Evolutionary conservation across 306 rosid species (phyloP), one percentile per base, ranked within the genome.

Genomic region (Glycine latifolia): DNA sequence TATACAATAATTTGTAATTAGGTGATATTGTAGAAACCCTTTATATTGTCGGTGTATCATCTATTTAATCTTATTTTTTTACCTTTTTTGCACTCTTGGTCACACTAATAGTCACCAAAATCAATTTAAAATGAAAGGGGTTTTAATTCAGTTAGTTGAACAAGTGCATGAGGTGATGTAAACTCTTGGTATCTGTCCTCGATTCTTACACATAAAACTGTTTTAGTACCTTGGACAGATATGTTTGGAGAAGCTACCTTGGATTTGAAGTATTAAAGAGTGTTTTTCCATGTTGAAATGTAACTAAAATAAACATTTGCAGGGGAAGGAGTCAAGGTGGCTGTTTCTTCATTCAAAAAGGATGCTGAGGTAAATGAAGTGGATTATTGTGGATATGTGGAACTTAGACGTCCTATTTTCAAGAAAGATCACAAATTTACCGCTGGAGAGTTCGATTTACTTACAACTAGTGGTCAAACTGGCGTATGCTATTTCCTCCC

Each of bases 311-410:
- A 26, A 41, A 74, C 55, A 7, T 79, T 41, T 78, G 84, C 78
- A 95, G 98, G 95, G 20, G 99, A 95, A 87, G 99, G 91, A 68
- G 87, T 90, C 52, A 87, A 80, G 9, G 90, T 90, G 76, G 90
- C 97, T 10, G 75, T 90, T 65, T 62, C 92, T 73, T 50, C 84
- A 1, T 87, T 87, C 77, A 66, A 9, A 86, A 82, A 91, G 53
- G 87, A 84, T 7, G 81, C 82, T 14, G 67, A 60, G 1, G 90
- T 88, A 10, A 85, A 87, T 60, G 58, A 83, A 65, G 88, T 85
- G 26, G 79, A 90, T 14, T 95, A 93, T 52, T 95, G 99, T 80
- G 93, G 90, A 17, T 88, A 88, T 86, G 88, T 88, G 26, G 79
- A 88, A 77, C 90, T 95, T 41, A 83, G 76, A 70, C 90, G 98